phyloP scores from a whole-genome alignment of 1,139 yeast species.

The Suhomyces panamericanus region DNA sequence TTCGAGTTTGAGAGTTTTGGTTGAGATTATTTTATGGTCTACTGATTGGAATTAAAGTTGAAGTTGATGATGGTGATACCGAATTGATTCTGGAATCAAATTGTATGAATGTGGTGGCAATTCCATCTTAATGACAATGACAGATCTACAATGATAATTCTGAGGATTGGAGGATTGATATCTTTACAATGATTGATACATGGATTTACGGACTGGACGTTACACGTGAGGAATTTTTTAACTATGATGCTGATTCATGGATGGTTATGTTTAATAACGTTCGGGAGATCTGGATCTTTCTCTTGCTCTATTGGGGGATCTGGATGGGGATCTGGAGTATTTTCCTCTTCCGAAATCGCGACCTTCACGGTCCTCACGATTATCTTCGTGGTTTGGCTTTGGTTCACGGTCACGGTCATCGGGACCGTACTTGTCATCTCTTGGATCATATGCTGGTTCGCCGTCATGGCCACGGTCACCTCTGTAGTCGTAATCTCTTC shows the following conservation, averaged over 20 bases:
- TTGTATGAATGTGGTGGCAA: background rate
- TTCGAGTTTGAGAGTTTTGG: too few species aligned
- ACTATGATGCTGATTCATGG: constrained; percentile 22
- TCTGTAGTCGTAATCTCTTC: constrained; percentile 21
- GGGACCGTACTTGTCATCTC: constrained; percentile 18
- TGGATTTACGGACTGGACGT: constrained; percentile 2
- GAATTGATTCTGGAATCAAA: background rate
- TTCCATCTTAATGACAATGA: background rate
- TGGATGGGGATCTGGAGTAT: constrained; percentile 42
- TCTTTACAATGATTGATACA: constrained; percentile 1
- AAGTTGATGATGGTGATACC: background rate
- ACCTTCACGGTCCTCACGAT: constrained; percentile 13
- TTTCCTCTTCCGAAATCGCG: constrained; percentile 27
- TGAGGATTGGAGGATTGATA: constrained; percentile 1
- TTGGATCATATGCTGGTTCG: constrained; percentile 25
- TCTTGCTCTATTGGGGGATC: constrained; percentile 38
- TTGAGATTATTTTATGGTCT: background rate
- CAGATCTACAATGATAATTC: background rate
- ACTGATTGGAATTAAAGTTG: background rate
- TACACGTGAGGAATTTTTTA: background rate
- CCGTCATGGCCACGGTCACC: constrained; percentile 13
- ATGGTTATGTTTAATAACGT: constrained; percentile 27
- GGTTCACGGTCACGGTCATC: constrained; percentile 16
- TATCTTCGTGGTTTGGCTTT: constrained; percentile 12
- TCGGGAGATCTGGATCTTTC: constrained; percentile 45